These are phyloP conservation scores for Crucibulum laeve DNA, from an alignment of 768 basidiomycete species.

Conservation along the genomic window DNA sequence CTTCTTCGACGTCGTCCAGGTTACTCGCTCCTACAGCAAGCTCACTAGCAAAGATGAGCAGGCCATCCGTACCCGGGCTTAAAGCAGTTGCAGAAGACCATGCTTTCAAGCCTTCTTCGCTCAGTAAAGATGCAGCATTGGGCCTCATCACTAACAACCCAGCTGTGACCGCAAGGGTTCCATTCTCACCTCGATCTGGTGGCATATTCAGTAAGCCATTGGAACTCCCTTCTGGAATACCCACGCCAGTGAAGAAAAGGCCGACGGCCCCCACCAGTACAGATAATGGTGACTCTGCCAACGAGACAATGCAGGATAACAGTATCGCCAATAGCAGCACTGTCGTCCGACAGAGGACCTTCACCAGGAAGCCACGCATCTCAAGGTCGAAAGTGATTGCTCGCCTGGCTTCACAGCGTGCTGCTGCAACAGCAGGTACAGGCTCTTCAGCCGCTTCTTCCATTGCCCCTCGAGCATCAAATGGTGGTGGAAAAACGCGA, in stretches of 20 bases:
- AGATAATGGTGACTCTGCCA: not conserved
- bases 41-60: constrained; percentile 58
- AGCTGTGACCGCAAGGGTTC: constrained; percentile 9
- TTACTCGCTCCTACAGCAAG: constrained; percentile 75
- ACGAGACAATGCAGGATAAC: not conserved
- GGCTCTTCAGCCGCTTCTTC: constrained; percentile 15
- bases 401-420: constrained; percentile 68
- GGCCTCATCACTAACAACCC: constrained; percentile 33
- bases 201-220: constrained; percentile 55
- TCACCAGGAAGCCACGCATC: constrained; percentile 66
- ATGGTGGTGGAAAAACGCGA: constrained; percentile 24
- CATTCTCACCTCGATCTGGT: constrained; percentile 23
- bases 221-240: constrained; percentile 30
- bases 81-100: constrained; percentile 10
- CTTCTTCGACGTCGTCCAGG: constrained; percentile 31
- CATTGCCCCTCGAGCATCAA: constrained; percentile 10
- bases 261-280: constrained; percentile 11
- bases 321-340: not conserved
- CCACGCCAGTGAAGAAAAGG: constrained; percentile 25
- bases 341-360: constrained; percentile 7
- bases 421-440: constrained; percentile 28
- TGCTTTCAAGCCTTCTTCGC: constrained; percentile 4
- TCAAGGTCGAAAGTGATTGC: constrained; percentile 82
- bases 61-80: constrained; percentile 8
- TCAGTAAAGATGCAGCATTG: constrained; percentile 15